Base-by-base conservation (phyloP, 2,329 filamentous ascomycete genomes). In the Aspergillus novofumigatus region DNA sequence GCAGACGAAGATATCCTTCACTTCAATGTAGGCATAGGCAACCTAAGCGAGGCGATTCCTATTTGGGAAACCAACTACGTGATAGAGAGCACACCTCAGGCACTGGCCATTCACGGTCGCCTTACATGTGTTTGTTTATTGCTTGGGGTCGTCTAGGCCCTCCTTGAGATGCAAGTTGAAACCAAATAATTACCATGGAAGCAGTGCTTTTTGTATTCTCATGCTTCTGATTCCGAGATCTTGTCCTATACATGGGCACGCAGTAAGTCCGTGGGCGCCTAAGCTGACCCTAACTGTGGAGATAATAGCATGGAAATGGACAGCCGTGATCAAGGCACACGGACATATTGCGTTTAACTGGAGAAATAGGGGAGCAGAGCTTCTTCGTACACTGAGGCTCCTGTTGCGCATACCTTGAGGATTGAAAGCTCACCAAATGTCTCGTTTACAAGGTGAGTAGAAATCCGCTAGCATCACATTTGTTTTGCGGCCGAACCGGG, bases 21-120 rank as follows among this genome's bases (percentile, higher is more conserved):
- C 51, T 54, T 26, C 52, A 38, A 10, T 51, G 54, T 48, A 57
- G 52, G 38, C 44, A 53, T 28, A 47, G 49, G 48, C 38, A 62
- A 52, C 47, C 50, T 50, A 59, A 56, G 52, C 58, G 58, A 64
- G 49, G 53, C 55, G 60, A 64, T 61, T 44, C 60, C 59, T 32
- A 26, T 55, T 61, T 55, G 45, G 57, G 60, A 55, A 61, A 52
- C 44, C 29, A 54, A 21, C 21, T 53, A 55, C 35, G 53, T 62
- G 57, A 55, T 51, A 48, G 20, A 26, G 9, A 45, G 47, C 47
- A 51, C 49, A 35, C 52, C 52, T 56, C 11, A 50, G 53, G 55
- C 51, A 49, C 47, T 9, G 11, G 21, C 44, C 1, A 21, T 28
- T 21, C 38, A 52, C 17, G 14, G 20, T 54, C 21, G 20, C 20